phyloP scores from a whole-genome alignment of 768 basidiomycete genomes.

The Podaxis sp. region DNA sequence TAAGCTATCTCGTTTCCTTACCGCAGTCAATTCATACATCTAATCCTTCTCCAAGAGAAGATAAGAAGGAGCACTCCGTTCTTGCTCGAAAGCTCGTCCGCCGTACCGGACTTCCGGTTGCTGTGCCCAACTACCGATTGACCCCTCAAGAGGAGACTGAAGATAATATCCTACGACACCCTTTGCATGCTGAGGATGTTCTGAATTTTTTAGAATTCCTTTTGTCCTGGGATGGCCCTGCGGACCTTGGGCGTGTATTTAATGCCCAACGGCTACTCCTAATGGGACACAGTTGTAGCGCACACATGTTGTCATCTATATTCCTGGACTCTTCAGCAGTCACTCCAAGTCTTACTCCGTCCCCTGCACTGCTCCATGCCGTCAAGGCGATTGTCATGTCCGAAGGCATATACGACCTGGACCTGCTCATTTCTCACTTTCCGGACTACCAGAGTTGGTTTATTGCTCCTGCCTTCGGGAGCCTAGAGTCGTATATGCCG shows the following conservation, averaged over 20 bases:
- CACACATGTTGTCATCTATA: slow-evolving; percentile 74
- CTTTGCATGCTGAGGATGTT: slow-evolving; percentile 64
- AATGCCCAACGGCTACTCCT: slow-evolving; percentile 46
- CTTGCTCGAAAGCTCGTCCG: slow-evolving; percentile 51
- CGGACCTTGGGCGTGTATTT: slow-evolving; percentile 22
- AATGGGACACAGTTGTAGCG: slow-evolving; percentile 78
- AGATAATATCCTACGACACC: slow-evolving; percentile 48
- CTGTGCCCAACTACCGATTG: slow-evolving; percentile 76
- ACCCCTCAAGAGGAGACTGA: slow-evolving; percentile 41
- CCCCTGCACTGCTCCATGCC: slow-evolving; percentile 33
- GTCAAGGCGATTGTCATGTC: slow-evolving; percentile 57
- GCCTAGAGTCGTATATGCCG: slow-evolving; percentile 38
- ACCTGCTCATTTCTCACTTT: slow-evolving; percentile 57
- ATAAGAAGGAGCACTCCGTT: slow-evolving; percentile 55
- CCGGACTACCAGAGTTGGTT: slow-evolving; percentile 71
- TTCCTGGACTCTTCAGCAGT: slow-evolving; percentile 49
- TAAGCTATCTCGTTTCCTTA: slow-evolving; percentile 30
- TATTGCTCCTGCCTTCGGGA: slow-evolving; percentile 59
- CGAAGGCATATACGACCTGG: slow-evolving; percentile 78
- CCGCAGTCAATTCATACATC: neutral
- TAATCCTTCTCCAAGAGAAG: slow-evolving; percentile 44
- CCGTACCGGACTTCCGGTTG: slow-evolving; percentile 52
- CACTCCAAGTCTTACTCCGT: slow-evolving; percentile 42
- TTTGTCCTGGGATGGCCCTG: slow-evolving; percentile 37
- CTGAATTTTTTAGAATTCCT: slow-evolving; percentile 61